Base-by-base conservation (phyloP, 1,284 basidiomycete species). In the Hypsizygus ulmarius region DNA sequence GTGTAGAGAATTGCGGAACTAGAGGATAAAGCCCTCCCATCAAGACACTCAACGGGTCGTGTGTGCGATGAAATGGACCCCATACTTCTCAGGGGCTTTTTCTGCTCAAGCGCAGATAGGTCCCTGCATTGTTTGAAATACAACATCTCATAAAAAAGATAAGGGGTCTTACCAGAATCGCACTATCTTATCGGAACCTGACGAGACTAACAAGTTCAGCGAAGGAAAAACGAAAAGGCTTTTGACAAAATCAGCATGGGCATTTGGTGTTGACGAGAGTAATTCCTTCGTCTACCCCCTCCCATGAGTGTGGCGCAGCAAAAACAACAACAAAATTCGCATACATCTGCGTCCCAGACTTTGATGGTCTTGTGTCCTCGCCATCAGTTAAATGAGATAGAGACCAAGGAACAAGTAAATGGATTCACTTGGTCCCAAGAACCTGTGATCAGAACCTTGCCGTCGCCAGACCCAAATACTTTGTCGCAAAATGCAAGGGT, bases 191-290 rank as follows among this genome's bases (percentile, higher is more conserved):
- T 99, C 96, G 5, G 95, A 97, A 16, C 93, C 85, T 12, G 90
- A 90, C 0, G 94, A 95, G 6, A 95, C 72, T 19, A 98, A 68
- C 11, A 94, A 66, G 3, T 75, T 69, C 6, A 84, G 70, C 1
- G 75, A 68, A 1, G 87, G 81, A 11, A 94, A 68, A 21, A 90
- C 79, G 34, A 84, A 74, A 19, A 96, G 69, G 25, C 79, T 74
- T 69, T 96, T 97, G 51, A 97, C 78, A 58, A 97, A 97, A 66
- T 97, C 93, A 0, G 76, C 72, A 61, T 97, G 93, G 0, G 84
- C 90, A n/a, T 74, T 67, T 0, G 59, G 49, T 12, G 85, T 87
- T 0, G 85, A 82, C 0, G 80, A 85, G n/a, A 93, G 66, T 19
- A 82, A 53, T 12, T 69, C 65, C 58, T 82, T 90, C 1, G 81